phyloP scores from a whole-genome alignment of 2,329 filamentous ascomycete species.

The Thielaviopsis populi region DNA sequence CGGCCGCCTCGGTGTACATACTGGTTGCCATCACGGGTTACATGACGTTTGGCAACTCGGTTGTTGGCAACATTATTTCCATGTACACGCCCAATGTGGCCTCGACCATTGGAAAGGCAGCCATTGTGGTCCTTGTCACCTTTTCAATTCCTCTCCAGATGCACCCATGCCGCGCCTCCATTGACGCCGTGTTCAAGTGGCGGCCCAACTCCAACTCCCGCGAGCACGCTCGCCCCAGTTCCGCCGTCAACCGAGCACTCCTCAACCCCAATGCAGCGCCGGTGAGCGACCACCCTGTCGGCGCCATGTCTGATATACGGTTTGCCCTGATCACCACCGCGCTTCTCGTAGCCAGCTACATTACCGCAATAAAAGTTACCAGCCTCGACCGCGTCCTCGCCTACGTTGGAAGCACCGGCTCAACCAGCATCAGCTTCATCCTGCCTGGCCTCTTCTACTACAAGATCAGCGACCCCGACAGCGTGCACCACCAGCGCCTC shows the following conservation, averaged over 20 bases:
- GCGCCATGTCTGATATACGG: slow-evolving; percentile 48
- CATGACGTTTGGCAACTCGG: slow-evolving; percentile 79
- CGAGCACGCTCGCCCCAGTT: slow-evolving; percentile 27
- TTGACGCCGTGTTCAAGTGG: slow-evolving; percentile 92
- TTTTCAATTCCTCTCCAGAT: slow-evolving; percentile 94
- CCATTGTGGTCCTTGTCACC: slow-evolving; percentile 89
- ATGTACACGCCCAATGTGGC: slow-evolving; percentile 72
- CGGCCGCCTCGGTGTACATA: slow-evolving; percentile 73
- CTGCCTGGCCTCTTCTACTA: slow-evolving; percentile 95
- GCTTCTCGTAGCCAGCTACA: slow-evolving; percentile 73
- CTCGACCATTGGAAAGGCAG: slow-evolving; percentile 84
- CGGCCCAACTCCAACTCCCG: slow-evolving; percentile 39
- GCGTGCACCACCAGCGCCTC: slow-evolving; percentile 68
- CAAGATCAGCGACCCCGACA: slow-evolving; percentile 87
- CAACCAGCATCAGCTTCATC: slow-evolving; percentile 93
- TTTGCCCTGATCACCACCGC: slow-evolving; percentile 80
- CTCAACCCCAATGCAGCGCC: slow-evolving; percentile 28
- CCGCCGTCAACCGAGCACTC: slow-evolving; percentile 28
- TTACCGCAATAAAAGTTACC: slow-evolving; percentile 78
- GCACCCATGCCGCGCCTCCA: slow-evolving; percentile 86
- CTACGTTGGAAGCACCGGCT: slow-evolving; percentile 88
- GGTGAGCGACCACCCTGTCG: slow-evolving; percentile 32
- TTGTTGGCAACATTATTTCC: slow-evolving; percentile 82
- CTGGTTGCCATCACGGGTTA: slow-evolving; percentile 92
- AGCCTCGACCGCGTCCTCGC: slow-evolving; percentile 83